Evolutionary conservation across 2,329 filamentous ascomycete genomes (phyloP).

Genomic region (Ceratocystis alfenasii): DNA sequence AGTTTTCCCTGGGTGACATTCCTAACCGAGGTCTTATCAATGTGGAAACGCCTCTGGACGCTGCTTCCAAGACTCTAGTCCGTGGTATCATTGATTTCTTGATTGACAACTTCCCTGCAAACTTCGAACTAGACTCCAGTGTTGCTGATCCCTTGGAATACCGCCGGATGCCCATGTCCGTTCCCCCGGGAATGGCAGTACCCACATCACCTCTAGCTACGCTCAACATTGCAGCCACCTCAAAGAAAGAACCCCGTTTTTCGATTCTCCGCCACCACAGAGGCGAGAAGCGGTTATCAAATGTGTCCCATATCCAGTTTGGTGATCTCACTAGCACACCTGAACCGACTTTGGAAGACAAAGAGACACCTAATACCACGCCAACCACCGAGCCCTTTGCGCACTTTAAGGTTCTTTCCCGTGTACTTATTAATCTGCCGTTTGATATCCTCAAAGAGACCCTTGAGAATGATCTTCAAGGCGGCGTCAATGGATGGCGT

Average conservation of each 20-base stretch:
- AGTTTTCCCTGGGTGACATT: slow-evolving; percentile 39
- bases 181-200: slow-evolving; percentile 16
- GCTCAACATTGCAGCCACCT: neutral
- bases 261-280: slow-evolving; percentile 17
- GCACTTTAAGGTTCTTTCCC: slow-evolving; percentile 46
- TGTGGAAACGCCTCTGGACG: slow-evolving; percentile 32
- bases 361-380: slow-evolving; percentile 19
- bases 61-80: slow-evolving; percentile 43
- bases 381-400: slow-evolving; percentile 25
- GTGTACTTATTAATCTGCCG: slow-evolving; percentile 57
- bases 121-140: slow-evolving; percentile 46
- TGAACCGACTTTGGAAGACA: slow-evolving; percentile 1
- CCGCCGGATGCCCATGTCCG: slow-evolving; percentile 32
- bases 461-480: slow-evolving; percentile 45
- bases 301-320: slow-evolving; percentile 52
- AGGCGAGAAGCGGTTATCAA: slow-evolving; percentile 27
- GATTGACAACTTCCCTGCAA: slow-evolving; percentile 45
- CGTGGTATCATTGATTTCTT: slow-evolving; percentile 47
- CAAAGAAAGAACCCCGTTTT: slow-evolving; percentile 13
- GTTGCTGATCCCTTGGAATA: slow-evolving; percentile 31
- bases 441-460: slow-evolving; percentile 54
- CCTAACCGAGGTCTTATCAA: slow-evolving; percentile 29
- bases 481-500: slow-evolving; percentile 40
- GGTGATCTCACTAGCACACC: slow-evolving; percentile 46
- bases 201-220: slow-evolving; percentile 23